A percentile compares a stretch with the other conserved stretches of the same genome.
These are phyloP conservation scores for Globisporangium radiosum DNA, from an alignment of 352 stramenopile species.

Conservation along the genomic window DNA sequence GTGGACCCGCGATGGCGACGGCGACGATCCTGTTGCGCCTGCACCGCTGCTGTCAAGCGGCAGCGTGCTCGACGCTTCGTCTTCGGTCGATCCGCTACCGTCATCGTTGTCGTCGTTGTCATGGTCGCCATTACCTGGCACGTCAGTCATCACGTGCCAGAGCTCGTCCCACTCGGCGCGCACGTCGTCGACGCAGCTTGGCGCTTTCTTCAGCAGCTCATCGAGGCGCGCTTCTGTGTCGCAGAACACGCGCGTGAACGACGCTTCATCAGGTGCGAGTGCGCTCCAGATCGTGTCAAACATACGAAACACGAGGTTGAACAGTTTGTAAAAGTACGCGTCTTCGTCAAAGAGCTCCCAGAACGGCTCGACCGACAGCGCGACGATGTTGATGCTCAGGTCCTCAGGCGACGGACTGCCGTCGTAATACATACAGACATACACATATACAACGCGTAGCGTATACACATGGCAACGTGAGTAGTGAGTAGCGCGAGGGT, in stretches of 20 bases:
- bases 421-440: no score
- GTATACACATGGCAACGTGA: no score
- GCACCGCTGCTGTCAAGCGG: conserved; percentile 4
- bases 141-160: conserved; percentile 22
- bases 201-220: conserved; percentile 60
- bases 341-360: conserved; percentile 83
- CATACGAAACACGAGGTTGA: conserved; percentile 67
- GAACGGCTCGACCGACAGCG: conserved; percentile 72
- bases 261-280: conserved; percentile 52
- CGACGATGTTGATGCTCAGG: conserved; percentile 65
- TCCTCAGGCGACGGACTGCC: conserved; percentile 47
- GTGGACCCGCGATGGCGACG: conserved; percentile 31
- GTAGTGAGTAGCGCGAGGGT: no score
- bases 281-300: conserved; percentile 70
- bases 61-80: conserved; percentile 15
- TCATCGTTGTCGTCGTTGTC: conserved; percentile 22
- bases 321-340: conserved; percentile 72
- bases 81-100: conserved; percentile 26
- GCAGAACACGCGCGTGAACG: conserved; percentile 76
- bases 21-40: conserved; percentile 1
- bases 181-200: conserved; percentile 57
- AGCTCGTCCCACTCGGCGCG: conserved; percentile 56
- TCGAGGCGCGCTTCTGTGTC: conserved; percentile 60
- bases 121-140: conserved; percentile 19
- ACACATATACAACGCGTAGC: no score